Evolutionary conservation across 495 filamentous ascomycete genomes (phyloP).

Genomic region (Hyaloscypha variabilis): DNA sequence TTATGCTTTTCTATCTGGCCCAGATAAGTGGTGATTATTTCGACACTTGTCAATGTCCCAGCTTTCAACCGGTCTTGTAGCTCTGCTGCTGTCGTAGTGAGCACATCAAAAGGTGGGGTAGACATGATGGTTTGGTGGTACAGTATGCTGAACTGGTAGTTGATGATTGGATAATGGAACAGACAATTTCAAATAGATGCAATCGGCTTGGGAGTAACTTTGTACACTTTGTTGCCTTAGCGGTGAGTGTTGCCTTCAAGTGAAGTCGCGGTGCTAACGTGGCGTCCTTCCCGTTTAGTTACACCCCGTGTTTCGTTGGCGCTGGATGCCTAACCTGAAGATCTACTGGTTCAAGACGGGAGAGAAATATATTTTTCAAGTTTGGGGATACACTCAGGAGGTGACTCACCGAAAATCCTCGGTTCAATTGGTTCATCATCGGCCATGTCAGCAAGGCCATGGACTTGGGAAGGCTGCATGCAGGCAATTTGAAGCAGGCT

Average conservation of each 20-base stretch:
- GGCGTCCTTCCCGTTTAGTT: background rate
- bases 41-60: constrained; percentile 43
- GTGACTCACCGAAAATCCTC: background rate
- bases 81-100: constrained; percentile 41
- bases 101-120: background rate
- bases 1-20: constrained; percentile 52
- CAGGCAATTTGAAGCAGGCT: background rate
- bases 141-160: background rate
- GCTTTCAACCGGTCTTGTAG: constrained; percentile 43
- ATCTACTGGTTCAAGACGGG: background rate
- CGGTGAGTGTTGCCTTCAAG: background rate
- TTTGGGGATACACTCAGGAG: background rate
- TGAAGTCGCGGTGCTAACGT: background rate
- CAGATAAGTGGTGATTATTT: constrained; percentile 52
- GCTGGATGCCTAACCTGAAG: background rate
- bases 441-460: background rate
- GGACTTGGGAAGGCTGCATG: background rate
- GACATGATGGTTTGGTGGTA: background rate
- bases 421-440: background rate
- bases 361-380: background rate
- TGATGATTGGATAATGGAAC: background rate
- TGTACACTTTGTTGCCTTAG: background rate
- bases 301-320: background rate
- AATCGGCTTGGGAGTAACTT: background rate
- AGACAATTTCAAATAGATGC: background rate